phyloP scores from a whole-genome alignment of 1,284 basidiomycete genomes.

The Papiliotrema nemorosa region DNA sequence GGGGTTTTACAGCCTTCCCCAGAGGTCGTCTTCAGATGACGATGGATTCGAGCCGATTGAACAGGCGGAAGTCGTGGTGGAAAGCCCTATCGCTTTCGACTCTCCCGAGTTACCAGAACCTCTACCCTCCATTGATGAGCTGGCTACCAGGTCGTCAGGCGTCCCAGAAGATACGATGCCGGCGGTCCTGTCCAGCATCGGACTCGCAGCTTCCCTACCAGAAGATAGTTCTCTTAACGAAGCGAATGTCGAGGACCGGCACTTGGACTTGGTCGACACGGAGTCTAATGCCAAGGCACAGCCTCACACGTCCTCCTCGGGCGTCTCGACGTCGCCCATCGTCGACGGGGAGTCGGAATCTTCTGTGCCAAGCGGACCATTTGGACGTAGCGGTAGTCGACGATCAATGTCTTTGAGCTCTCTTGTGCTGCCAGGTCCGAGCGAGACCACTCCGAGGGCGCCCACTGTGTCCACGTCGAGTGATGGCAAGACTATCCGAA shows the following conservation, averaged over 20 bases:
- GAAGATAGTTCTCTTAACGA: no score
- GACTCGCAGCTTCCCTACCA: no score
- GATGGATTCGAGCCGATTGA: not conserved
- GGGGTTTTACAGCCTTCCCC: not conserved
- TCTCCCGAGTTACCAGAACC: not conserved
- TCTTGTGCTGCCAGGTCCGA: not conserved
- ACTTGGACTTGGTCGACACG: no score
- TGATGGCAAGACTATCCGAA: constrained; percentile 10
- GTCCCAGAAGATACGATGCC: no score
- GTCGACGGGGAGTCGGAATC: no score
- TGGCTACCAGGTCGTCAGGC: not conserved
- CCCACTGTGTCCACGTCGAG: not conserved
- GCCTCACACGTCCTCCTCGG: no score
- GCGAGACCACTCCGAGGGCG: not conserved
- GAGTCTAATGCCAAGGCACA: no score
- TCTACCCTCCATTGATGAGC: not conserved
- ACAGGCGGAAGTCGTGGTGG: not conserved
- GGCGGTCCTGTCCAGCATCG: no score
- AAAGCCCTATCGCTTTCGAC: not conserved
- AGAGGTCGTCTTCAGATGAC: not conserved
- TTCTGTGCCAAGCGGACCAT: no score
- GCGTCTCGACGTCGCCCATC: no score
- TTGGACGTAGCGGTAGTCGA: not conserved
- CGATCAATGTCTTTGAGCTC: constrained; percentile 9
- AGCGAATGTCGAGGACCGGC: no score